A percentile compares a stretch with the other conserved stretches of the same genome.
phyloP scores from a whole-genome alignment of 139 green algal genomes.

The Pseudopediastrum boryanum region DNA sequence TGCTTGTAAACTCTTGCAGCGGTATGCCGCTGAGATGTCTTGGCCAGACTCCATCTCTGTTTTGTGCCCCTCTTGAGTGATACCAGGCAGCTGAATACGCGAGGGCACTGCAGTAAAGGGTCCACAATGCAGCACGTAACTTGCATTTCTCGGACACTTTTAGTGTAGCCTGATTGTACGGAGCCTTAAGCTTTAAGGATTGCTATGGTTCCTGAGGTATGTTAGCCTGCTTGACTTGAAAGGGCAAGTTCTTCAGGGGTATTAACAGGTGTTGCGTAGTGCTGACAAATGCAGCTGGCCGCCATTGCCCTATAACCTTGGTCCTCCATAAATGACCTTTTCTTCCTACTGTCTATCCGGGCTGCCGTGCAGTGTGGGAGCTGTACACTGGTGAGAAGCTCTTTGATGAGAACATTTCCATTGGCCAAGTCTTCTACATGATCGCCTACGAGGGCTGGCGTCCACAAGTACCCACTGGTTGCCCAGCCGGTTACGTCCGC shows the following conservation, averaged over 20 bases:
- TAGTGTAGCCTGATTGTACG: too few species aligned
- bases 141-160: too few species aligned
- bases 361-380: constrained; percentile 31
- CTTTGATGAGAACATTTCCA: constrained; percentile 28
- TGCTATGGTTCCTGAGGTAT: too few species aligned
- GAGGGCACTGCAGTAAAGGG: too few species aligned
- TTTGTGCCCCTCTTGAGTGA: background rate
- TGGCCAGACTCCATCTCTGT: background rate
- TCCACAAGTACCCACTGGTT: constrained; percentile 33
- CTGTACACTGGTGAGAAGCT: constrained; percentile 14
- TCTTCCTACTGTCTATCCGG: background rate
- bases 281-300: too few species aligned
- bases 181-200: too few species aligned
- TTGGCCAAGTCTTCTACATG: constrained; percentile 52
- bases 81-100: too few species aligned
- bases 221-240: too few species aligned
- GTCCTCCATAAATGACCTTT: background rate
- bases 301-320: background rate
- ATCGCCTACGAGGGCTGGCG: constrained; percentile 37
- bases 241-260: too few species aligned
- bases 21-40: background rate
- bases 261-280: too few species aligned
- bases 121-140: too few species aligned
- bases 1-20: background rate
- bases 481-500: constrained; percentile 33